These are phyloP conservation scores for Aspergillus sp. DNA, from an alignment of 2,329 filamentous ascomycete genomes.

Conservation along the genomic window DNA sequence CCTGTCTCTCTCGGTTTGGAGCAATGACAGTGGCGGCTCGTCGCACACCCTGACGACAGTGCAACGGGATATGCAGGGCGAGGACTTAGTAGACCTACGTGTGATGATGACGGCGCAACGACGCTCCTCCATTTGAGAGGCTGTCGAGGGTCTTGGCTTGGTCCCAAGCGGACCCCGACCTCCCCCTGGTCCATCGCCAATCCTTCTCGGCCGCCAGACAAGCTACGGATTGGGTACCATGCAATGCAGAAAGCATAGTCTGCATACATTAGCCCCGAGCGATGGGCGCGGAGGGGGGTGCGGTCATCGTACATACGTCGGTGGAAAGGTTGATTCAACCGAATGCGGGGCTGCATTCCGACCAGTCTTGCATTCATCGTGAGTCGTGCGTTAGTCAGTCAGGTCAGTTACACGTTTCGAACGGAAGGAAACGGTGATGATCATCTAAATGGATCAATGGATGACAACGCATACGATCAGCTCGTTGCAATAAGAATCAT, in stretches of 20 bases:
- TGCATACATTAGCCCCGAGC: slow-evolving; percentile 14
- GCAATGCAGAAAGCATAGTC: slow-evolving; percentile 9
- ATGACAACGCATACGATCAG: slow-evolving; percentile 18
- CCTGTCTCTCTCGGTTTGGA: background rate
- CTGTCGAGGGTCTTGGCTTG: too few species aligned
- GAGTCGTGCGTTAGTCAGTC: background rate
- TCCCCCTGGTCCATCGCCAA: background rate
- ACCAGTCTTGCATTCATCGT: background rate
- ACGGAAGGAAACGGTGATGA: too few species aligned
- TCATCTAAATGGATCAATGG: slow-evolving; percentile 9
- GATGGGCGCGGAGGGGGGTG: background rate
- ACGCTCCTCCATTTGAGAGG: too few species aligned
- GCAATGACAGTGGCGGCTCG: background rate
- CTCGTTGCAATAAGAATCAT: background rate
- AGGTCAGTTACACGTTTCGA: too few species aligned
- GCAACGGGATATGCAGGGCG: too few species aligned
- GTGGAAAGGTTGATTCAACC: slow-evolving; percentile 4
- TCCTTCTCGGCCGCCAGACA: background rate
- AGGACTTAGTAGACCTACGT: background rate
- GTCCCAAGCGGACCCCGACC: background rate
- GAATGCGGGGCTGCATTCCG: slow-evolving; percentile 13
- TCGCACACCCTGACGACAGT: background rate
- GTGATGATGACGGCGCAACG: too few species aligned
- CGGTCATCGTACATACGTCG: background rate
- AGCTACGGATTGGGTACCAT: slow-evolving; percentile 15